These are phyloP conservation scores for Candida nonsorbophila DNA, from an alignment of 805 yeast species.

Conservation along the genomic window DNA sequence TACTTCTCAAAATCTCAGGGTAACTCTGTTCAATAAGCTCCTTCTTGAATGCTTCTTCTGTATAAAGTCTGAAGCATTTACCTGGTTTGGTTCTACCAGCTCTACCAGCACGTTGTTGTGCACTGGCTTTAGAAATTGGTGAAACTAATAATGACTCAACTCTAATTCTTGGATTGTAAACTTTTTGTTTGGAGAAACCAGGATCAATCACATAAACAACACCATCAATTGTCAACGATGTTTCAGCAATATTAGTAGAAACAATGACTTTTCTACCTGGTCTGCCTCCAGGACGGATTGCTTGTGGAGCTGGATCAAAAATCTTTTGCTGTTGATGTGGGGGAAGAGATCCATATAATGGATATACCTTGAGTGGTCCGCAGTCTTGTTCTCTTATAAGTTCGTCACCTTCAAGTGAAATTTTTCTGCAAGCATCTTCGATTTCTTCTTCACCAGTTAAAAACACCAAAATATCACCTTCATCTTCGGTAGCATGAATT, in stretches of 20 bases:
- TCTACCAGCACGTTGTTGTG: slow-evolving; percentile 99
- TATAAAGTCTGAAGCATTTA: slow-evolving; percentile 91
- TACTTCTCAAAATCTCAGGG: slow-evolving; percentile 91
- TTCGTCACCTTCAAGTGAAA: slow-evolving; percentile 84
- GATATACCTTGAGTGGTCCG: slow-evolving; percentile 88
- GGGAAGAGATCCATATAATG: slow-evolving; percentile 93
- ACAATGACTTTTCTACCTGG: slow-evolving; percentile 95
- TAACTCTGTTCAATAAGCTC: slow-evolving; percentile 93
- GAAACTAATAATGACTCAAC: slow-evolving; percentile 92
- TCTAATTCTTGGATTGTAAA: slow-evolving; percentile 91
- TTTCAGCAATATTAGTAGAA: slow-evolving; percentile 95
- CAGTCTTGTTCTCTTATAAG: slow-evolving; percentile 81
- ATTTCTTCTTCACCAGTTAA: slow-evolving; percentile 97
- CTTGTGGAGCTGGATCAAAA: slow-evolving; percentile 83
- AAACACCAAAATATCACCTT: slow-evolving; percentile 83
- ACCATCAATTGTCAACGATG: slow-evolving; percentile 96
- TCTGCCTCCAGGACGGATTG: slow-evolving; percentile 66
- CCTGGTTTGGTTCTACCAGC: slow-evolving; percentile 99
- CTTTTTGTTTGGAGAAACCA: slow-evolving; percentile 94
- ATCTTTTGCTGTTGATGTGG: slow-evolving; percentile 93
- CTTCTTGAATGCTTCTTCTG: slow-evolving; percentile 93
- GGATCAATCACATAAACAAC: slow-evolving; percentile 97
- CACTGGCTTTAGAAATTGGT: slow-evolving; percentile 94
- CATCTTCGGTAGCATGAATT: slow-evolving; percentile 94
- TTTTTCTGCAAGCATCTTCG: slow-evolving; percentile 91